Conservation (phyloP, 1,284 basidiomycete genomes). For the Farysia itapuensis region DNA sequence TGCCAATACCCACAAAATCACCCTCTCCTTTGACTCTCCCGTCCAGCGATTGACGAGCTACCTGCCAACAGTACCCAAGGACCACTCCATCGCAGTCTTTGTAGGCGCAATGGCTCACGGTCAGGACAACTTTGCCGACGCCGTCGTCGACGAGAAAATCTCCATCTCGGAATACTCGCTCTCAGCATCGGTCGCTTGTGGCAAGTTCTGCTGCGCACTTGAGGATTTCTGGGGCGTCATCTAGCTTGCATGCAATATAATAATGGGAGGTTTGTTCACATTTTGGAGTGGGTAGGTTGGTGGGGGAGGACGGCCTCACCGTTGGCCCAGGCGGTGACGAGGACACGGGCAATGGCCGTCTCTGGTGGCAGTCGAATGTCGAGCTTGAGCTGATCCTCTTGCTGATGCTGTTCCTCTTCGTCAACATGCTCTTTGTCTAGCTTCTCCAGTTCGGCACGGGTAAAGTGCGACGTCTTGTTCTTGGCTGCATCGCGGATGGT, state of each 20-base stretch:
- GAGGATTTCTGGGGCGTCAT: constrained; percentile 62
- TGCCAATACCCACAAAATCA: constrained; percentile 87
- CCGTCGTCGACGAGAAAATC: constrained; percentile 94
- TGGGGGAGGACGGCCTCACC: constrained; percentile 60
- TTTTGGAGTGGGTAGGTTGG: no score
- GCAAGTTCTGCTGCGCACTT: constrained; percentile 77
- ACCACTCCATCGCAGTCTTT: constrained; percentile 89
- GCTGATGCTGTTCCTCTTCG: constrained; percentile 59
- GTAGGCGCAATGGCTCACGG: constrained; percentile 74
- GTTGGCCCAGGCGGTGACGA: constrained; percentile 71
- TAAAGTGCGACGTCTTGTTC: constrained; percentile 62
- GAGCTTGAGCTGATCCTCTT: constrained; percentile 24
- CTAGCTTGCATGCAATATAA: no score
- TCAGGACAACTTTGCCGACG: constrained; percentile 95
- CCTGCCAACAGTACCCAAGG: constrained; percentile 77
- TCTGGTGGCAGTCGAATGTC: constrained; percentile 37
- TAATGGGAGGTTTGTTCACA: no score
- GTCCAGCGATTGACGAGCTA: constrained; percentile 80
- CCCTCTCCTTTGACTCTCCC: constrained; percentile 83
- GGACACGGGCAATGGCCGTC: constrained; percentile 72
- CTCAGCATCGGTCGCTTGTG: constrained; percentile 92
- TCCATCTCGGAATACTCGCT: constrained; percentile 91
- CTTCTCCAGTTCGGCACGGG: constrained; percentile 67
- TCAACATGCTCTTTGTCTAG: constrained; percentile 63
- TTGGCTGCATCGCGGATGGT: constrained; percentile 67